Evolutionary conservation across 2,329 filamentous ascomycete genomes (phyloP).

Genomic region (Pseudopithomyces chartarum): DNA sequence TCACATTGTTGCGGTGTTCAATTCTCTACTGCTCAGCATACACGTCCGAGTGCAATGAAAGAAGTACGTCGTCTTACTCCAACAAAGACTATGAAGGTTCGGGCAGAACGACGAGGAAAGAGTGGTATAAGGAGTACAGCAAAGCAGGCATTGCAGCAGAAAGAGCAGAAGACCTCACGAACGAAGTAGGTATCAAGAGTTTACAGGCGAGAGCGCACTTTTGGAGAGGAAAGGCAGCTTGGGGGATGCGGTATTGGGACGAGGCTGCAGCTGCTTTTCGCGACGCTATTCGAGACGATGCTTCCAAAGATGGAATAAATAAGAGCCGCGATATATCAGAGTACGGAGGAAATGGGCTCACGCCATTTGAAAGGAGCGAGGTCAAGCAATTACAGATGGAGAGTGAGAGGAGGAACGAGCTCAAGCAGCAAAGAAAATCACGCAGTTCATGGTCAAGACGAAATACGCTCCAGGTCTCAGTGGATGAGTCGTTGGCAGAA

Average conservation of each 20-base stretch:
- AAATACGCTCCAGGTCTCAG: background rate
- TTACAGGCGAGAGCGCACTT: slow-evolving; percentile 24
- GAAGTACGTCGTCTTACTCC: background rate
- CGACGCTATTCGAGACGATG: background rate
- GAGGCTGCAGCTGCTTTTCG: slow-evolving; percentile 9
- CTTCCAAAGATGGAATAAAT: background rate
- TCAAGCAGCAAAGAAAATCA: background rate
- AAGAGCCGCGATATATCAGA: too few relatives aligned
- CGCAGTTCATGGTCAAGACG: background rate
- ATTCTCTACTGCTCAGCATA: background rate
- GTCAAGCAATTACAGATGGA: background rate
- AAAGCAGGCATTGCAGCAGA: slow-evolving; percentile 5
- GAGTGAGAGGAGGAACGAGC: background rate
- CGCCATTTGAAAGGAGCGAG: background rate
- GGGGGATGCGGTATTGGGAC: slow-evolving; percentile 9
- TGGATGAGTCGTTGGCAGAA: background rate
- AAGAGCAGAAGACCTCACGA: slow-evolving; percentile 14
- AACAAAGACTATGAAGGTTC: slow-evolving; percentile 4
- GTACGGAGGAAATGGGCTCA: background rate
- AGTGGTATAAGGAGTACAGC: background rate
- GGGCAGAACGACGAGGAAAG: background rate
- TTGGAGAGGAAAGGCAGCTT: slow-evolving; percentile 24
- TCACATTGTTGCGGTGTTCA: background rate
- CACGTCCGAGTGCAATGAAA: background rate
- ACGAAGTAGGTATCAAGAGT: slow-evolving; percentile 11